Conservation (phyloP, 2,329 filamentous ascomycete genomes). For the Tolypocladium endophyticum region DNA sequence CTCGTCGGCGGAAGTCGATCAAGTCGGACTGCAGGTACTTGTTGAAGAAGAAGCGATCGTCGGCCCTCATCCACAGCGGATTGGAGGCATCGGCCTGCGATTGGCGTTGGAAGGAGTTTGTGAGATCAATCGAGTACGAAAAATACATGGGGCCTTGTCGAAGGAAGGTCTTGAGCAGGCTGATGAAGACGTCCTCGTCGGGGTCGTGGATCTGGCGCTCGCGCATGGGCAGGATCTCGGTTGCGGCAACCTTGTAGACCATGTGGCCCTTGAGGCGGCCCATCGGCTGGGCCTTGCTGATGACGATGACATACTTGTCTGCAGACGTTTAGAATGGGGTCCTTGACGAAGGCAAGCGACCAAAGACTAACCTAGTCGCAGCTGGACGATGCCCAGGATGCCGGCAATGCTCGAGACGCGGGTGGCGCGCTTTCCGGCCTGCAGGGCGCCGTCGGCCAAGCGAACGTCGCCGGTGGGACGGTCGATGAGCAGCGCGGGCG, state of each 20-base stretch:
- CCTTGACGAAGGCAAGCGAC: neutral
- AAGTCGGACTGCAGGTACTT: conserved; percentile 83
- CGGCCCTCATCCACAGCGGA: conserved; percentile 83
- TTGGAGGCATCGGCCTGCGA: conserved; percentile 59
- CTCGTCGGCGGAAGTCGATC: conserved; percentile 69
- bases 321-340: neutral
- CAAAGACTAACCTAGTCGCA: conserved; percentile 67
- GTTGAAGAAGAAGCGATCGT: conserved; percentile 99
- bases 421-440: conserved; percentile 60
- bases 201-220: conserved; percentile 84
- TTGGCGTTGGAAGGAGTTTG: conserved; percentile 93
- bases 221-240: conserved; percentile 87
- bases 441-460: conserved; percentile 67
- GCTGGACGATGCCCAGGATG: conserved; percentile 85
- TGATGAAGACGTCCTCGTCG: conserved; percentile 87
- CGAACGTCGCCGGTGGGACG: conserved; percentile 85
- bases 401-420: conserved; percentile 87
- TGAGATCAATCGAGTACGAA: conserved; percentile 93
- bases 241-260: conserved; percentile 85
- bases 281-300: conserved; percentile 87
- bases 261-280: conserved; percentile 90
- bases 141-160: conserved; percentile 90
- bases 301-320: conserved; percentile 95
- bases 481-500: conserved; percentile 80
- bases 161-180: conserved; percentile 70